Base-by-base conservation (phyloP, 768 basidiomycete genomes). In the Lyophyllum shimeji region DNA sequence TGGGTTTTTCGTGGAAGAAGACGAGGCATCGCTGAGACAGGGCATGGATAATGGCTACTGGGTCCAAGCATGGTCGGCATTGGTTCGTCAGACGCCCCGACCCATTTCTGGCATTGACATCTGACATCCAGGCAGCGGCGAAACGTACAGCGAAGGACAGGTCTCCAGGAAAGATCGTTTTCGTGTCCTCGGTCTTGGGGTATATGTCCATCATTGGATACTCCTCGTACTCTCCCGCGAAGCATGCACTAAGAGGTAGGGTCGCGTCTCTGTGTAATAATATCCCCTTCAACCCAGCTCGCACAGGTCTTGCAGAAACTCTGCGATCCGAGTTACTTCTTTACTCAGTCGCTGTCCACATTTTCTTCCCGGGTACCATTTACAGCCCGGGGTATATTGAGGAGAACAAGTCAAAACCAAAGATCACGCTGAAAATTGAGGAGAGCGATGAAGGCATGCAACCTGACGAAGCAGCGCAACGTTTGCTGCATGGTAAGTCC, bases 301-400 rank as follows among this genome's bases (percentile, higher is more conserved):
- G 11, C 17, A 25, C 65, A 94, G 93, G 89, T 18, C 82, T 98
- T 0, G 91, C 91, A 18, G 95, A 98, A 59, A 81, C 87, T 0
- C 77, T 98, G n/a, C 86, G 88, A 17, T 88, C 84, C 25, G 95
- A 96, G 65, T 74, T 93, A 52, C 72, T 86, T 56, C 76, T 95
- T 6, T 94, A 95, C 68, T 82, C 80, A 49, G 88, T 93, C 65
- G 75, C 79, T 46, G 82, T 93, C 9, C 93, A 95, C 59, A 83
- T 93, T 40, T 93, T 85, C 72, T 87, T 93, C 73, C 93, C 95
- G 0, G 81, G 81, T 2, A 91, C 91, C 0, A 95, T 98, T 73
- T 82, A 76, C 58, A 85, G 83, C 0, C 87, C 92, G 0, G 93
- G 93, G 0, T 89, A 77, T 59, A 83, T 87, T 17, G 78, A 82